These are phyloP conservation scores for Chytriomyces sp. DNA, from an alignment of 192 early-diverging fungal genomes.

Conservation along the genomic window DNA sequence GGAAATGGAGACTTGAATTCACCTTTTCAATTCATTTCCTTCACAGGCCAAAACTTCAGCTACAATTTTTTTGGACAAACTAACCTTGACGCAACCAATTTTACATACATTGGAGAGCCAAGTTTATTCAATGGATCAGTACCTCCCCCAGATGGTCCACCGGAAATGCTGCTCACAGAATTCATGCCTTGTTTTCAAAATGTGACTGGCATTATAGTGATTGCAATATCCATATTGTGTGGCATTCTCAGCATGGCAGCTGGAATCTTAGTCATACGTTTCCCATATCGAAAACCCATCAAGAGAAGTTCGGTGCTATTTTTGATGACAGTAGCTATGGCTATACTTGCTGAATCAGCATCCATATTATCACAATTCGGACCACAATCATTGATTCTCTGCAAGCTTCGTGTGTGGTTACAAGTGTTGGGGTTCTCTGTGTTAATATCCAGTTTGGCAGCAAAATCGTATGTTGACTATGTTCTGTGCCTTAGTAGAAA, in stretches of 20 bases:
- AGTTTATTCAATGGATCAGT: neutral
- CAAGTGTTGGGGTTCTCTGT: conserved; percentile 16
- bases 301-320: neutral
- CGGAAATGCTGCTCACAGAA: neutral
- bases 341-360: neutral
- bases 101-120: neutral
- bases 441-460: neutral
- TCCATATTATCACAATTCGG: neutral
- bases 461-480: conserved; percentile 4
- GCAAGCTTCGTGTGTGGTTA: conserved; percentile 8
- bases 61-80: conserved; percentile 16
- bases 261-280: neutral
- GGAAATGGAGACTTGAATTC: conserved; percentile 11
- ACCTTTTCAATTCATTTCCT: neutral
- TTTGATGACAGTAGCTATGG: neutral
- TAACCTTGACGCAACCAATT: neutral
- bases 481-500: neutral
- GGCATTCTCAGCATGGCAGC: neutral
- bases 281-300: neutral
- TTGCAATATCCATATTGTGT: neutral
- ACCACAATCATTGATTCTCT: neutral
- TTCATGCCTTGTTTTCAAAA: neutral
- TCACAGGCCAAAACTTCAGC: neutral
- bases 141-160: neutral
- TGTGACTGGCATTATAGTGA: neutral